Conservation (phyloP, 1,139 yeast genomes). For the Candida glucosophila region DNA sequence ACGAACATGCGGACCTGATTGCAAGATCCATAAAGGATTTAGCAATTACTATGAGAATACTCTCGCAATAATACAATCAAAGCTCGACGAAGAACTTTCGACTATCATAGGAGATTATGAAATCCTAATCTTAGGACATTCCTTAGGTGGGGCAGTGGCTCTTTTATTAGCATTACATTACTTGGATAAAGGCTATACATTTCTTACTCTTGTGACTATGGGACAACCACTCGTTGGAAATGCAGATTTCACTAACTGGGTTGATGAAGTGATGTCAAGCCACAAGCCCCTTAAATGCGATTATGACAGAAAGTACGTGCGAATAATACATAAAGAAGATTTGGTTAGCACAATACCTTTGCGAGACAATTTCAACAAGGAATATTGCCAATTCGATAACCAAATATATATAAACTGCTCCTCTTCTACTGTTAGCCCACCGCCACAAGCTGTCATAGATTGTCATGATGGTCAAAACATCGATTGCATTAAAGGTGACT, state of each 20-base stretch:
- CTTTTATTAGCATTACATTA: constrained; percentile 30
- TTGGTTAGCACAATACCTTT: constrained; percentile 37
- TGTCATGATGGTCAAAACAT: constrained; percentile 24
- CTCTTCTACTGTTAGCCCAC: constrained; percentile 16
- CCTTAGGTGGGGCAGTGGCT: constrained; percentile 44
- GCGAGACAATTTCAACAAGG: constrained; percentile 14
- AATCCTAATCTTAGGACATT: constrained; percentile 39
- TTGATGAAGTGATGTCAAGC: constrained; percentile 27
- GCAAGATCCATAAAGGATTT: constrained; percentile 44
- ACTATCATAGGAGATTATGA: constrained; percentile 18
- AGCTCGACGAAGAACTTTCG: constrained; percentile 17
- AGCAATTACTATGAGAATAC: constrained; percentile 24
- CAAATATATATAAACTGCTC: constrained; percentile 40
- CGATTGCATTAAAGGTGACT: constrained; percentile 29
- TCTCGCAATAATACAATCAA: constrained; percentile 16
- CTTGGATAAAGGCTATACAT: constrained; percentile 25
- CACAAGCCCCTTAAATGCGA: constrained; percentile 11
- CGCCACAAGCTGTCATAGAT: constrained; percentile 21
- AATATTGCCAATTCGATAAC: constrained; percentile 32
- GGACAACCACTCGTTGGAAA: constrained; percentile 48
- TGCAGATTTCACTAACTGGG: constrained; percentile 28
- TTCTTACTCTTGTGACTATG: constrained; percentile 33
- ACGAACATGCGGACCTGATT: constrained; percentile 25
- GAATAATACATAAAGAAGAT: constrained; percentile 41
- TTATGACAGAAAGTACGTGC: constrained; percentile 20